Evolutionary conservation across 2,329 filamentous ascomycete genomes (phyloP).

Genomic region (Neopestalotiopsis sp.): DNA sequence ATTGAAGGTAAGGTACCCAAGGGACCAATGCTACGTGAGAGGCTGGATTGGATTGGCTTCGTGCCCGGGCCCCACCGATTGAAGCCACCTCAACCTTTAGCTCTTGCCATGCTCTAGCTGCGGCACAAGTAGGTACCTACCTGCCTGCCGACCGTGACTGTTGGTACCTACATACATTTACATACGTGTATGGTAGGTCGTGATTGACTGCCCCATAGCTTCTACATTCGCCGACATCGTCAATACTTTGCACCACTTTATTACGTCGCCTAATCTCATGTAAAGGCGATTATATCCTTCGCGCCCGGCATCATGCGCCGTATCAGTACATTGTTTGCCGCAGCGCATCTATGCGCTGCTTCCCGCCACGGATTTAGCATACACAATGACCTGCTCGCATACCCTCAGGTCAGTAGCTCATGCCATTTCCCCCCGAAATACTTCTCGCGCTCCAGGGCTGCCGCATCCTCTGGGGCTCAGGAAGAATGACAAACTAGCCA

Average conservation of each 20-base stretch:
- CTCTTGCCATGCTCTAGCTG: background rate
- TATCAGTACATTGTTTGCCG: slow-evolving; percentile 49
- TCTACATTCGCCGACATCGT: too few species aligned
- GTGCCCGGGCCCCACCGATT: slow-evolving; percentile 4
- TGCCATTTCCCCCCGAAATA: background rate
- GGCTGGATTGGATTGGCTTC: background rate
- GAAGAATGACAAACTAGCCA: background rate
- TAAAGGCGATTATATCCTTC: slow-evolving; percentile 8
- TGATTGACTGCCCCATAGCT: too few species aligned
- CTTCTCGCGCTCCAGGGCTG: background rate
- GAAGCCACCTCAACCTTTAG: slow-evolving; percentile 12
- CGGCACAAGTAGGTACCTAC: too few species aligned
- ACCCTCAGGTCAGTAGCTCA: slow-evolving; percentile 71
- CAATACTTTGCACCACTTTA: too few species aligned
- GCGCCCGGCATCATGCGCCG: slow-evolving; percentile 50
- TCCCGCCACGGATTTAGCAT: slow-evolving; percentile 74
- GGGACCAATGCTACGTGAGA: too few species aligned
- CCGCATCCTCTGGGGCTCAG: background rate
- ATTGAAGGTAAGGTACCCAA: too few species aligned
- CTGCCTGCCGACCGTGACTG: too few species aligned
- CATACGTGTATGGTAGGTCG: too few species aligned
- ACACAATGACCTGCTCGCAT: slow-evolving; percentile 85
- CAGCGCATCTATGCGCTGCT: slow-evolving; percentile 50
- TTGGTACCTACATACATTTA: too few species aligned
- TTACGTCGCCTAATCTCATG: slow-evolving; percentile 8